These are phyloP conservation scores for Obelidium mucronatum DNA, from an alignment of 192 early-diverging fungal species.

Conservation along the genomic window DNA sequence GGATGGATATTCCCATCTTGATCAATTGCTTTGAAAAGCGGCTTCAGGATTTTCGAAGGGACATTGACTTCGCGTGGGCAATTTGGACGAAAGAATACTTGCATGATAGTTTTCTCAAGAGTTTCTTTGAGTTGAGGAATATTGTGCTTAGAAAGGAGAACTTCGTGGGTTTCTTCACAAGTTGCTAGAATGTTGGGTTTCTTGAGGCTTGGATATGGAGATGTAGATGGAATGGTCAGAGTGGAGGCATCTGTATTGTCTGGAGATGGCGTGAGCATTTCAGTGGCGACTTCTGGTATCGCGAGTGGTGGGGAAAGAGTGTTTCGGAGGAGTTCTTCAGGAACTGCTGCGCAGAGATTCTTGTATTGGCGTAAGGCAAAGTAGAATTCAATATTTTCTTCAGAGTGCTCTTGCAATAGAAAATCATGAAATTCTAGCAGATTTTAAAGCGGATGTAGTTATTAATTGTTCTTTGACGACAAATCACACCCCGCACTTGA, in stretches of 20 bases:
- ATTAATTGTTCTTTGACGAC: background rate
- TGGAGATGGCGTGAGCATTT: background rate
- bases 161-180: too few species aligned
- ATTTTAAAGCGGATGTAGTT: too few species aligned
- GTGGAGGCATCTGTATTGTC: background rate
- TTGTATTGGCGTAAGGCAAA: slow-evolving; percentile 2
- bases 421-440: background rate
- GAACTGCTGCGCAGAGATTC: background rate
- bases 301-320: background rate
- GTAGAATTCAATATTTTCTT: slow-evolving; percentile 13
- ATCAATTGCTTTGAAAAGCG: slow-evolving; percentile 16
- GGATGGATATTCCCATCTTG: slow-evolving; percentile 32
- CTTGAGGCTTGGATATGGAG: background rate
- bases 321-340: slow-evolving; percentile 4
- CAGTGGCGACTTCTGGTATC: background rate
- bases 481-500: background rate
- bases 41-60: slow-evolving; percentile 28
- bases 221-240: background rate
- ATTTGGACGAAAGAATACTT: slow-evolving; percentile 12
- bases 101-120: background rate
- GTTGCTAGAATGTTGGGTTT: background rate
- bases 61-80: slow-evolving; percentile 32
- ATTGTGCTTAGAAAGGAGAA: too few species aligned
- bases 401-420: slow-evolving; percentile 10
- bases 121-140: background rate